Conservation (phyloP, 164 flowering plant genomes). For the Protea cynaroides region DNA sequence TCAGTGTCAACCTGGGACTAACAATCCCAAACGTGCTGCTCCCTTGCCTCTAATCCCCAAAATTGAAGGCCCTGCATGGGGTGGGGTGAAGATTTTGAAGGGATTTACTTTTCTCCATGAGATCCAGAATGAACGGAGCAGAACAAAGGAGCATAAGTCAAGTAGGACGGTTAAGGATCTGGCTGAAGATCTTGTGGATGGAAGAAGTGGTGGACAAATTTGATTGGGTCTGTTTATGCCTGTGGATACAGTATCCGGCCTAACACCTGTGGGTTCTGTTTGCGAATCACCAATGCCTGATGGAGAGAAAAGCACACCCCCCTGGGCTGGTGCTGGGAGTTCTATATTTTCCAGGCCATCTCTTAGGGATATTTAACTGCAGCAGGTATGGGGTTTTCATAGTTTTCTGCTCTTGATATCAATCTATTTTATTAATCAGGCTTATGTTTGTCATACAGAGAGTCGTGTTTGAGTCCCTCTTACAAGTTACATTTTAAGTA, state of each 20-base stretch:
- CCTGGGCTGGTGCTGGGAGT: slow-evolving; percentile 84
- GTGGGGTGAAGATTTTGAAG: slow-evolving; percentile 60
- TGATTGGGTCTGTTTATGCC: slow-evolving; percentile 53
- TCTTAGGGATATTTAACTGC: slow-evolving; percentile 90
- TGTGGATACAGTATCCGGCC: slow-evolving; percentile 36
- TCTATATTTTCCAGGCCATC: slow-evolving; percentile 74
- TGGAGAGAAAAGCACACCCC: slow-evolving; percentile 74
- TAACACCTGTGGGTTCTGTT: slow-evolving; percentile 53
- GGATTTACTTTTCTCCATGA: slow-evolving; percentile 75
- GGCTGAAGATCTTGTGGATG: slow-evolving; percentile 32
- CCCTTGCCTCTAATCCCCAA: slow-evolving; percentile 53
- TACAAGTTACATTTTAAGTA: no score
- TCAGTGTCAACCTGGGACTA: no score
- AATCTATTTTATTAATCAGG: no score
- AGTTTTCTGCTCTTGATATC: background rate
- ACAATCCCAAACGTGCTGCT: slow-evolving; percentile 39
- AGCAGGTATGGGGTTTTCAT: slow-evolving; percentile 53
- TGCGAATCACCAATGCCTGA: slow-evolving; percentile 36
- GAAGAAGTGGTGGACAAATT: slow-evolving; percentile 39
- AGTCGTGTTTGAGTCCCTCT: no score
- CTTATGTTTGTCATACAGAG: no score
- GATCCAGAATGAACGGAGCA: slow-evolving; percentile 80
- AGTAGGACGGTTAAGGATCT: slow-evolving; percentile 26
- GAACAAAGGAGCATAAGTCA: slow-evolving; percentile 26
- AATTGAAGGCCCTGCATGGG: slow-evolving; percentile 96